Percentiles rank a stretch among this genome's conserved stretches.
Evolutionary conservation across 441 rosid species (phyloP).

Genomic region (Geranium incanum): DNA sequence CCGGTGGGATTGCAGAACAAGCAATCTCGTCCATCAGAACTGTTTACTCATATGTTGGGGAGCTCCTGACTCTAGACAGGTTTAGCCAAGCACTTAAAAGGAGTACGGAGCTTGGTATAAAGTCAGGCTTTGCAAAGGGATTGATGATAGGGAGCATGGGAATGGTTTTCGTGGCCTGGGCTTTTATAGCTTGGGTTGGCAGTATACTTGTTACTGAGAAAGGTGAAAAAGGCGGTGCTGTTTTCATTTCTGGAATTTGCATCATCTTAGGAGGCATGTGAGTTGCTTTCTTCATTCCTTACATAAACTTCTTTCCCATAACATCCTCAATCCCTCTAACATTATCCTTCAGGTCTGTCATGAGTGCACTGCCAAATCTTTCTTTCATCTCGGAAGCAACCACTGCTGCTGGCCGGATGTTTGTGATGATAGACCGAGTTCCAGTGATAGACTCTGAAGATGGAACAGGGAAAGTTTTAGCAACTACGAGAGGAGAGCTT

Average conservation of each 20-base stretch:
- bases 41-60: conserved; percentile 35
- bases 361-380: conserved; percentile 36
- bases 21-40: conserved; percentile 34
- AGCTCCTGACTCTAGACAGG: conserved; percentile 26
- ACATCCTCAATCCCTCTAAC: conserved; percentile 2
- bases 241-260: conserved; percentile 30
- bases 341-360: conserved; percentile 23
- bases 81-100: conserved; percentile 30
- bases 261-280: conserved; percentile 37
- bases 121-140: conserved; percentile 42
- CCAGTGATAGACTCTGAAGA: conserved; percentile 28
- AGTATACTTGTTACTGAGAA: conserved; percentile 33
- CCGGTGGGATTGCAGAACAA: conserved; percentile 36
- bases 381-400: conserved; percentile 30
- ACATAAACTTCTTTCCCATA: not conserved
- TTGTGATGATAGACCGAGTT: conserved; percentile 29
- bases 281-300: conserved; percentile 18
- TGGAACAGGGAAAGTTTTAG: conserved; percentile 25
- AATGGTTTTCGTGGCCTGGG: conserved; percentile 34
- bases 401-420: conserved; percentile 23
- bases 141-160: conserved; percentile 42
- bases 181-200: conserved; percentile 40
- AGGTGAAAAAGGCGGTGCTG: conserved; percentile 34
- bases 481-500: conserved; percentile 33
- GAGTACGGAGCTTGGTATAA: conserved; percentile 29